Base-by-base conservation (phyloP, 768 basidiomycete species). In the Pisolithus marmoratus region DNA sequence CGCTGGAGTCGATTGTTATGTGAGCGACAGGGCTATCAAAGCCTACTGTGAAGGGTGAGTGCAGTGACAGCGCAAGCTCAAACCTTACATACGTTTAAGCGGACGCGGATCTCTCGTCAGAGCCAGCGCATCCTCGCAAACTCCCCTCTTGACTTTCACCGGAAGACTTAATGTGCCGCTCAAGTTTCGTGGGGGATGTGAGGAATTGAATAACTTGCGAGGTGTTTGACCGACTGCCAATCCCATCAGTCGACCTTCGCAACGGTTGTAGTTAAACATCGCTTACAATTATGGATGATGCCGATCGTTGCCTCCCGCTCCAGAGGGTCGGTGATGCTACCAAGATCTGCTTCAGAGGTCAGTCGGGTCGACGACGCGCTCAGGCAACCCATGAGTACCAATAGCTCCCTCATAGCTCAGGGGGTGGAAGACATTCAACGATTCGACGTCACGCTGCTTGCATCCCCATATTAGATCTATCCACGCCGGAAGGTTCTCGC, bases 381-480 rank as follows among this genome's bases (percentile, higher is more conserved):
- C n/a, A 38, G 34, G 2, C 43, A 8, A 24, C 1, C 34, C 15
- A 26, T 17, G 50, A 72, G 19, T 52, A 83, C 89, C 85, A 55
- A 95, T 87, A 0, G 90, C 85, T 4, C 93, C 92, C 59, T 94
- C 92, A 60, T 96, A 96, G 15, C 91, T 94, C 34, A 96, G 70
- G 0, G 94, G 94, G 66, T 96, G 94, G 72, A 91, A 96, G 7
- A 85, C 87, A 59, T 96, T 97, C 53, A 85, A 69, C 0, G 87
- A 80, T 7, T 78, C 79, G 0, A 80, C 72, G 61, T 94, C 91
- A 4, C 82, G 82, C 74, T 95, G 90, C 54, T 89, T 89, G 65
- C 70, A 81, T 34, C 90, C 90, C 90, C 94, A 97, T 48, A 94
- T 89, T 27, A 96, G 77, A 61, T 97, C 94, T 57, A 97, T 94